A percentile compares a stretch with the other conserved stretches of the same genome.
Conservation (phyloP, 495 filamentous ascomycete genomes). For the Podospora sp. region DNA sequence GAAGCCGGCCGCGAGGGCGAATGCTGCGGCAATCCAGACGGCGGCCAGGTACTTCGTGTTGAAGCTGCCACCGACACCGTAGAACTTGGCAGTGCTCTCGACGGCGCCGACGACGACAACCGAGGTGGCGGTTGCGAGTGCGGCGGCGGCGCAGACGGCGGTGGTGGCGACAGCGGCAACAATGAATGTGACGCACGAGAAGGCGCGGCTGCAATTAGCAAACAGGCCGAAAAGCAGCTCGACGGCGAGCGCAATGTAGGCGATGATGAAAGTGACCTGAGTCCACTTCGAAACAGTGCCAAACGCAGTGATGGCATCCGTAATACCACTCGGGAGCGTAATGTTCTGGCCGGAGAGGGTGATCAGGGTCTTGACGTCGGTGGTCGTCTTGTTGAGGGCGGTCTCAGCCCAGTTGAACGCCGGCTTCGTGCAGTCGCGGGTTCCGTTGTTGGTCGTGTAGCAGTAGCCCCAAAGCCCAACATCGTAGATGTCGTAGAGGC, state of each 20-base stretch:
- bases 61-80: conserved; percentile 64
- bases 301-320: conserved; percentile 70
- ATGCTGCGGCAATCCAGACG: conserved; percentile 79
- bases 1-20: conserved; percentile 68
- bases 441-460: conserved; percentile 50
- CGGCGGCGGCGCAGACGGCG: conserved; percentile 61
- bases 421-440: conserved; percentile 59
- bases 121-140: conserved; percentile 62
- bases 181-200: conserved; percentile 54
- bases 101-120: conserved; percentile 69
- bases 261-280: conserved; percentile 73
- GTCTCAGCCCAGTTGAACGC: conserved; percentile 78
- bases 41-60: conserved; percentile 68
- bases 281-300: conserved; percentile 76
- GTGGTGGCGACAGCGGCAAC: conserved; percentile 56
- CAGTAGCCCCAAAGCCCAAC: conserved; percentile 90
- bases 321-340: conserved; percentile 63
- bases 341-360: conserved; percentile 42
- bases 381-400: conserved; percentile 57
- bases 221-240: conserved; percentile 81
- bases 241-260: conserved; percentile 67
- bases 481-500: conserved; percentile 76
- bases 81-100: conserved; percentile 63
- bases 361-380: conserved; percentile 50
- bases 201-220: conserved; percentile 54